Evolutionary conservation across 345 rosid genomes (phyloP).

Genomic region (Populus deltoides): DNA sequence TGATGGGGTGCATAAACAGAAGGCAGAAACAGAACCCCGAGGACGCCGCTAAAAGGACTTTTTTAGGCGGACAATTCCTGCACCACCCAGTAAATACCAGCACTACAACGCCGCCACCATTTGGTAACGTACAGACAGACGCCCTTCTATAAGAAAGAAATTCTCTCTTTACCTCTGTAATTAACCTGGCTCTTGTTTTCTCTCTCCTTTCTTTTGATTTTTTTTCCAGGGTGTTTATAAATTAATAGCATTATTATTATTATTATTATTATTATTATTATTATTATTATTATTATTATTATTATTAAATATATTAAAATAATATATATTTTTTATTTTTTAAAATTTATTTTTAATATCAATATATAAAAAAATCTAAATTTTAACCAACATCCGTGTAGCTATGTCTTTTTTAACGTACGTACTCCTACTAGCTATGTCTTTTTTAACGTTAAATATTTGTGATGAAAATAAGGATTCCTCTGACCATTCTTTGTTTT

Average conservation of each 20-base stretch:
- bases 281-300: too few species aligned
- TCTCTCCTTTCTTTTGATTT: neutral
- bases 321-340: too few species aligned
- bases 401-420: neutral
- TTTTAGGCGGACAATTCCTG: conserved; percentile 19
- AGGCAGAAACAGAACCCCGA: conserved; percentile 19
- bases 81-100: neutral
- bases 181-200: neutral
- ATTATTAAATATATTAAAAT: too few species aligned
- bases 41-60: conserved; percentile 17
- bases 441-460: neutral
- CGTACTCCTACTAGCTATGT: neutral
- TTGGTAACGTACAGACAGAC: neutral
- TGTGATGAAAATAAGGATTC: neutral
- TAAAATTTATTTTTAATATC: too few species aligned
- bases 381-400: too few species aligned
- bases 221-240: neutral
- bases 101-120: neutral
- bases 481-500: neutral
- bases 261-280: too few species aligned
- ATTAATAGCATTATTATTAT: too few species aligned
- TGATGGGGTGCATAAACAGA: conserved; percentile 19
- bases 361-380: too few species aligned
- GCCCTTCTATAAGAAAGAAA: neutral
- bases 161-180: neutral